Base-by-base conservation (phyloP, 2,329 filamentous ascomycete species). In the Claviceps sp. region DNA sequence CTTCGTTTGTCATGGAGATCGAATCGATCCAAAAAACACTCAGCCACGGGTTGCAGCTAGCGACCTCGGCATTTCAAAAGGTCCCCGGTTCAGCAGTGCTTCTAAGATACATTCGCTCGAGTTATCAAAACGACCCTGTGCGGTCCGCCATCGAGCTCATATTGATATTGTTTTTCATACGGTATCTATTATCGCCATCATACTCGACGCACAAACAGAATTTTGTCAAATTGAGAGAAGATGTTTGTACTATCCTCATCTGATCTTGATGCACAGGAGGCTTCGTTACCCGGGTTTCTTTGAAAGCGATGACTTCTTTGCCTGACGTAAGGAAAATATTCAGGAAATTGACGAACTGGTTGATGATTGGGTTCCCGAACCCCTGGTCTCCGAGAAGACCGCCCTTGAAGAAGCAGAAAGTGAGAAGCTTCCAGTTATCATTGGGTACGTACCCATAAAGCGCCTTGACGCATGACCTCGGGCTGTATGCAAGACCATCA, bases 121-220 rank as follows among this genome's bases (percentile, higher is more conserved):
- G 89, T 66, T 97, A 98, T 73, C 93, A 98, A 72, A 86, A 98
- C 65, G 93, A 98, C 62, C 93, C 93, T 10, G 82, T 97, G 52
- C 85, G 94, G 51, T 95, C 89, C 50, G 89, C 88, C 41, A 88
- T 98, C 59, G 93, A 98, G 70, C 75, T 98, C 49, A 83, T 97
- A 58, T 77, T 98, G 54, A 87, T 98, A 60, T 81, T 98, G 51
- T 98, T 98, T 72, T 94, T 94, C 57, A 85, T 98, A 53, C 82
- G 90, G 57, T 98, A 98, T 68, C 76, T 98, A 51, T 76, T 97
- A 56, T 85, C 89, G 56, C 90, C 91, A 0, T 89, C 88, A 50
- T 98, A 98, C 70, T 89, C 88, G 57, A 96, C 90, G 16, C 82
- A 87, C 64, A 91, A 90, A 66, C 86, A 87, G 60, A 93, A 89